Percentiles rank a stretch among this genome's conserved stretches.
Conservation (phyloP, 352 stramenopile genomes). For the Elongisporangium anandrum region DNA sequence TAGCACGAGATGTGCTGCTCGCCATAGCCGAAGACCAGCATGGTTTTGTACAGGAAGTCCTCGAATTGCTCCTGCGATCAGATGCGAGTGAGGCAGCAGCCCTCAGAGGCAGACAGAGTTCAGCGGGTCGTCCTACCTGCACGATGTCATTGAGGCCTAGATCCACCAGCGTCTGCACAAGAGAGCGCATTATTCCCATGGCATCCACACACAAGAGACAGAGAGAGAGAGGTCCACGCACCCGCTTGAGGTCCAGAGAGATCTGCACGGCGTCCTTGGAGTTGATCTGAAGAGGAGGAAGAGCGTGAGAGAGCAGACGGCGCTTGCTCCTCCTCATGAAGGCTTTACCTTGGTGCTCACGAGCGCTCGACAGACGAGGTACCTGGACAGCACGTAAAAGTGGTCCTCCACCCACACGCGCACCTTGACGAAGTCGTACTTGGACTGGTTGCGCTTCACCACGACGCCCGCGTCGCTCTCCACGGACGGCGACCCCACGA, state of each 20-base stretch:
- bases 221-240: slow-evolving; percentile 12
- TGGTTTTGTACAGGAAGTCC: slow-evolving; percentile 89
- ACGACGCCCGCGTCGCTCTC: slow-evolving; percentile 34
- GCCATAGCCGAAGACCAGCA: slow-evolving; percentile 86
- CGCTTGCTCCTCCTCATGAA: not conserved
- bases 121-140: slow-evolving; percentile 52
- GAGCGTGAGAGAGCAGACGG: not conserved
- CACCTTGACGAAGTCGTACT: slow-evolving; percentile 90
- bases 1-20: slow-evolving; percentile 82
- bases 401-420: slow-evolving; percentile 88
- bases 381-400: slow-evolving; percentile 86
- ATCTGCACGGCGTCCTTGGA: slow-evolving; percentile 85
- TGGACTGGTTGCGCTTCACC: slow-evolving; percentile 83
- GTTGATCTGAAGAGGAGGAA: slow-evolving; percentile 50
- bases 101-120: too few relatives aligned
- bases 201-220: not conserved
- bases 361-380: slow-evolving; percentile 78
- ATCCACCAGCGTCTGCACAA: slow-evolving; percentile 73
- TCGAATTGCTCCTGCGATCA: slow-evolving; percentile 77
- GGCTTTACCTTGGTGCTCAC: slow-evolving; percentile 72
- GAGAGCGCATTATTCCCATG: not conserved
- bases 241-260: slow-evolving; percentile 84
- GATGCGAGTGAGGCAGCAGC: too few relatives aligned
- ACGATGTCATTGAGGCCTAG: slow-evolving; percentile 81
- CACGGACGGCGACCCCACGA: slow-evolving; percentile 11